A percentile compares a stretch with the other conserved stretches of the same genome.
These are phyloP conservation scores for Crataegus laevigata DNA, from an alignment of 306 rosid species.

Conservation along the genomic window DNA sequence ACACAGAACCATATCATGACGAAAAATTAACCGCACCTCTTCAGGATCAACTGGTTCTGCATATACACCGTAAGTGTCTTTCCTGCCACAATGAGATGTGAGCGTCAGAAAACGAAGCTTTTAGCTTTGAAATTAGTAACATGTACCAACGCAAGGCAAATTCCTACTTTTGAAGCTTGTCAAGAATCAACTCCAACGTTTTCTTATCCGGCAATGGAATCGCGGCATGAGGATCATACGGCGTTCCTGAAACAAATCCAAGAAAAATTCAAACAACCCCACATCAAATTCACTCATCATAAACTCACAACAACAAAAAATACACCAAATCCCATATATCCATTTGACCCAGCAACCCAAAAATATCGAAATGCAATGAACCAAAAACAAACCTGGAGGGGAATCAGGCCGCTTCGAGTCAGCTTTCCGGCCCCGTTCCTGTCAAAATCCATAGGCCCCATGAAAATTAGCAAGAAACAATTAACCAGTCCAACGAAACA, in stretches of 20 bases:
- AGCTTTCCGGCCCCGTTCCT: slow-evolving; percentile 68
- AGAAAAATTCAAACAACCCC: slow-evolving; percentile 11
- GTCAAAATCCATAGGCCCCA: slow-evolving; percentile 46
- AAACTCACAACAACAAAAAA: background rate
- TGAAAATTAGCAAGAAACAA: slow-evolving; percentile 30
- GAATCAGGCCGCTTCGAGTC: slow-evolving; percentile 73
- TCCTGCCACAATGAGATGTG: slow-evolving; percentile 59
- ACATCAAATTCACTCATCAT: background rate
- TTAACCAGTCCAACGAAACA: slow-evolving; percentile 14
- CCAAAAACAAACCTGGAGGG: slow-evolving; percentile 57
- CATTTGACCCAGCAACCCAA: background rate
- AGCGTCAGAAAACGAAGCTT: slow-evolving; percentile 7
- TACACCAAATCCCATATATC: background rate
- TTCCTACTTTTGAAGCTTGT: slow-evolving; percentile 91
- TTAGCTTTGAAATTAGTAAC: background rate
- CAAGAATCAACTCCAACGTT: slow-evolving; percentile 80
- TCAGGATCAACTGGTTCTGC: slow-evolving; percentile 99
- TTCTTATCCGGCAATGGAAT: slow-evolving; percentile 83
- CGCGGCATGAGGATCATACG: slow-evolving; percentile 37
- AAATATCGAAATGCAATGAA: background rate
- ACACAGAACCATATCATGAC: background rate
- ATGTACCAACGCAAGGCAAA: background rate
- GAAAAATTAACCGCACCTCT: slow-evolving; percentile 46
- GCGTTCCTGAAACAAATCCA: slow-evolving; percentile 55
- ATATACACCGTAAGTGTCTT: slow-evolving; percentile 88